A percentile compares a stretch with the other conserved stretches of the same genome.
These are phyloP conservation scores for Prunus padus DNA, from an alignment of 306 rosid genomes.

Conservation along the genomic window DNA sequence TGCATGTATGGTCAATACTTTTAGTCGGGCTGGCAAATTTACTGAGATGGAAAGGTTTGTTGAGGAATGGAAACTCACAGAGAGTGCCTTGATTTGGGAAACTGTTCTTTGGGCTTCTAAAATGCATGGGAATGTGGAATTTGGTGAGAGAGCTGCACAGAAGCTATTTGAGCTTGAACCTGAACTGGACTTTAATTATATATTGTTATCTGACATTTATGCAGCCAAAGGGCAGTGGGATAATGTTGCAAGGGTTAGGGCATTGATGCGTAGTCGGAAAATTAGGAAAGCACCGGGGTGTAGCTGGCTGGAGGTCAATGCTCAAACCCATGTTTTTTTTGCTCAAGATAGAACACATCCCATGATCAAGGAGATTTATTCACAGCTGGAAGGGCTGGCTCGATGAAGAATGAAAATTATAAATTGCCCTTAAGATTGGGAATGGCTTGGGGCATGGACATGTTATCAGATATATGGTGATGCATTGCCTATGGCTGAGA, in stretches of 20 bases:
- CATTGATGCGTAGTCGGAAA: slow-evolving; percentile 26
- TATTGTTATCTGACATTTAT: slow-evolving; percentile 33
- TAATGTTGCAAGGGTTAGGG: slow-evolving; percentile 28
- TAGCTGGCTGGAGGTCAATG: slow-evolving; percentile 35
- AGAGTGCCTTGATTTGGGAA: slow-evolving; percentile 29
- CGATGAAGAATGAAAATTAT: neutral
- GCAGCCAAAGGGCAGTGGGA: slow-evolving; percentile 31
- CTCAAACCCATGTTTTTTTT: slow-evolving; percentile 26
- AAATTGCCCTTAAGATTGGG: neutral
- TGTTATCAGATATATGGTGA: too few species aligned
- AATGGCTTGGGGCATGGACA: neutral
- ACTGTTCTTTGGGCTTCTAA: slow-evolving; percentile 36
- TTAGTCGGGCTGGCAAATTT: slow-evolving; percentile 37
- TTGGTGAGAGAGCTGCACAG: slow-evolving; percentile 35
- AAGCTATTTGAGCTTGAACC: slow-evolving; percentile 37
- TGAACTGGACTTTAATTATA: slow-evolving; percentile 24
- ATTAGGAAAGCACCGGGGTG: slow-evolving; percentile 39
- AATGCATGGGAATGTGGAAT: slow-evolving; percentile 26
- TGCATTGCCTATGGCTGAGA: too few species aligned
- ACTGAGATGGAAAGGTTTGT: slow-evolving; percentile 33
- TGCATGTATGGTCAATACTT: slow-evolving; percentile 40
- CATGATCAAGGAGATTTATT: slow-evolving; percentile 21
- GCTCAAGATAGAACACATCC: slow-evolving; percentile 39
- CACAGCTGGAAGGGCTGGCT: slow-evolving; percentile 26
- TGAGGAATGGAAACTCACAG: slow-evolving; percentile 28